These are phyloP conservation scores for Calonectria naviculata DNA, from an alignment of 2,329 filamentous ascomycete genomes.

Conservation along the genomic window DNA sequence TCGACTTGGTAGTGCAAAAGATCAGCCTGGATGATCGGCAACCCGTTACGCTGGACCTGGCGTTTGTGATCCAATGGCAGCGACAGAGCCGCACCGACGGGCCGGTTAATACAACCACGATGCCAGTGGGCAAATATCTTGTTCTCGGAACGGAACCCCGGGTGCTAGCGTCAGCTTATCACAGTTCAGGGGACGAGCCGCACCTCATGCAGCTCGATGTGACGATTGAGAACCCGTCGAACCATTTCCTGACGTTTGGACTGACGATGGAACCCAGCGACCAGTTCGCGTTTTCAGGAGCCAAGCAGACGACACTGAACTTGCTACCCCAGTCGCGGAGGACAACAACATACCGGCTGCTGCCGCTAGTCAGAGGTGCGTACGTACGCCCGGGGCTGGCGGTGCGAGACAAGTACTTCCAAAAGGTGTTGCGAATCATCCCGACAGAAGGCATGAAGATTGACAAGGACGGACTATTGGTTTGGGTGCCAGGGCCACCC, in stretches of 20 bases:
- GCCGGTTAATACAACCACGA: constrained; percentile 69
- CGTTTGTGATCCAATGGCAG: constrained; percentile 82
- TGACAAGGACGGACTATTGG: constrained; percentile 71
- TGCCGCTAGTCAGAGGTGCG: constrained; percentile 72
- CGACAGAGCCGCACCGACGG: constrained; percentile 56
- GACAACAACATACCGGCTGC: constrained; percentile 77
- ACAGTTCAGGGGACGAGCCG: constrained; percentile 48
- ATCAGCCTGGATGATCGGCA: constrained; percentile 83
- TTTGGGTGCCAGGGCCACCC: constrained; percentile 65
- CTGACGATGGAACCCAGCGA: constrained; percentile 92
- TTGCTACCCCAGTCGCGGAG: constrained; percentile 85
- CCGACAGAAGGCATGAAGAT: constrained; percentile 79
- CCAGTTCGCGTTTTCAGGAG: constrained; percentile 91
- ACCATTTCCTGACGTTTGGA: constrained; percentile 94
- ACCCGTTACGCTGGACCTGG: constrained; percentile 78
- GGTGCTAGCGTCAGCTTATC: constrained; percentile 73
- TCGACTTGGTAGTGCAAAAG: constrained; percentile 81
- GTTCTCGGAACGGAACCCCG: constrained; percentile 88
- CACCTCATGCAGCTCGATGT: constrained; percentile 60
- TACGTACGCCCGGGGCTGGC: constrained; percentile 81
- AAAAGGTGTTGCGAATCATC: constrained; percentile 86
- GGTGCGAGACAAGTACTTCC: constrained; percentile 91
- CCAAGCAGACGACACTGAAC: constrained; percentile 84
- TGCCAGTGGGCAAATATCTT: constrained; percentile 83
- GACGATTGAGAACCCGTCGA: constrained; percentile 92